Evolutionary conservation across 345 rosid genomes (phyloP).

Genomic region (Crucihimalaya himalaica): DNA sequence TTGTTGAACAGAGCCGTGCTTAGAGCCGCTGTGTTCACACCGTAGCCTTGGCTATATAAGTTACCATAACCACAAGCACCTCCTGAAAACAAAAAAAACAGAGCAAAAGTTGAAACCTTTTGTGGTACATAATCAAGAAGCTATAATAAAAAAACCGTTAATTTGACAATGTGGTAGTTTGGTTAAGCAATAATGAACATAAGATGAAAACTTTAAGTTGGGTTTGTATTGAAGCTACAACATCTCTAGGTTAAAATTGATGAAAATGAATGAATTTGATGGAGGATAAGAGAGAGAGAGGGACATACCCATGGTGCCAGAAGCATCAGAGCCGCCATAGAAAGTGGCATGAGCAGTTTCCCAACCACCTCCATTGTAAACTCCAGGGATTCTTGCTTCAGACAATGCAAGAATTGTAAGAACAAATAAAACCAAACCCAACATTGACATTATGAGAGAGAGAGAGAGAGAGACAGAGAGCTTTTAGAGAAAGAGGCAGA

Average conservation of each 20-base stretch:
- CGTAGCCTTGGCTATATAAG: slow-evolving; percentile 73
- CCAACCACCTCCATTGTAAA: slow-evolving; percentile 68
- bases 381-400: slow-evolving; percentile 80
- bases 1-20: slow-evolving; percentile 79
- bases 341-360: slow-evolving; percentile 86
- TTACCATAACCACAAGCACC: slow-evolving; percentile 84
- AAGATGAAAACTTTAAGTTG: not conserved
- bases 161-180: slow-evolving; percentile 22
- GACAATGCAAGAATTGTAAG: slow-evolving; percentile 34
- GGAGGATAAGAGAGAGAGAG: not conserved
- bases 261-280: not conserved
- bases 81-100: slow-evolving; percentile 39
- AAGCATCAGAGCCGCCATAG: slow-evolving; percentile 87
- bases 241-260: not conserved
- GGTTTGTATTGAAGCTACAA: not conserved
- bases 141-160: not conserved
- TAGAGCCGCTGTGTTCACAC: slow-evolving; percentile 73
- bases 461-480: slow-evolving; percentile 26
- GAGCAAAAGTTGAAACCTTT: not conserved
- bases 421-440: slow-evolving; percentile 17
- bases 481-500: not conserved
- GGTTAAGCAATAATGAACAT: not conserved
- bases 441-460: slow-evolving; percentile 33
- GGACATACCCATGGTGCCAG: slow-evolving; percentile 81
- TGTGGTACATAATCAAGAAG: not conserved